phyloP scores from a whole-genome alignment of 768 basidiomycete genomes.

The Tephrocybe sp. region DNA sequence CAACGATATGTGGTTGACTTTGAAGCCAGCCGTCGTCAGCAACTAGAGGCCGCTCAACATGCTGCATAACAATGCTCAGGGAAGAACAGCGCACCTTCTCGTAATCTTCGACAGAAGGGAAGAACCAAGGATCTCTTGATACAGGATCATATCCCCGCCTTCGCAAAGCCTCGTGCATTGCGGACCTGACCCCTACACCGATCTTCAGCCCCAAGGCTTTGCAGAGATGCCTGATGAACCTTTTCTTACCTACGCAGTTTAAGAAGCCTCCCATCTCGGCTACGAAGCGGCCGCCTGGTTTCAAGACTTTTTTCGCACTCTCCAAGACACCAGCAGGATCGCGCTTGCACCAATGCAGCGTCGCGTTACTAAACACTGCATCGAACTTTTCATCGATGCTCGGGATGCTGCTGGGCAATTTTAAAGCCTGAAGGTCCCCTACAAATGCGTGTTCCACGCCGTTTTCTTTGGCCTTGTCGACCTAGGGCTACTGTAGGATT shows the following conservation, averaged over 20 bases:
- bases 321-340: conserved; percentile 65
- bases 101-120: conserved; percentile 73
- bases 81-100: conserved; percentile 32
- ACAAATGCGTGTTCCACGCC: conserved; percentile 47
- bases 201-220: not conserved
- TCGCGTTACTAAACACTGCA: conserved; percentile 77
- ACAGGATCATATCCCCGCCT: conserved; percentile 56
- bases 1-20: conserved; percentile 49
- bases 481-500: conserved; percentile 31
- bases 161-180: conserved; percentile 51
- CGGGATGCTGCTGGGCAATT: conserved; percentile 30
- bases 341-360: conserved; percentile 83
- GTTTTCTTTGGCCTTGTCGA: conserved; percentile 46
- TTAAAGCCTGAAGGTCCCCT: conserved; percentile 51
- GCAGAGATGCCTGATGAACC: not conserved
- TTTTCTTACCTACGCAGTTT: conserved; percentile 58
- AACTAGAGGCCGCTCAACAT: conserved; percentile 35
- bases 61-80: not conserved
- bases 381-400: conserved; percentile 48
- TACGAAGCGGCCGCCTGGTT: conserved; percentile 67
- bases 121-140: conserved; percentile 78
- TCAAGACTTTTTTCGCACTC: conserved; percentile 58
- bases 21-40: conserved; percentile 54
- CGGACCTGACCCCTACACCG: conserved; percentile 53
- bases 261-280: conserved; percentile 78